Conservation (phyloP, 176 grass and related monocot species). For the Avena insularis region DNA sequence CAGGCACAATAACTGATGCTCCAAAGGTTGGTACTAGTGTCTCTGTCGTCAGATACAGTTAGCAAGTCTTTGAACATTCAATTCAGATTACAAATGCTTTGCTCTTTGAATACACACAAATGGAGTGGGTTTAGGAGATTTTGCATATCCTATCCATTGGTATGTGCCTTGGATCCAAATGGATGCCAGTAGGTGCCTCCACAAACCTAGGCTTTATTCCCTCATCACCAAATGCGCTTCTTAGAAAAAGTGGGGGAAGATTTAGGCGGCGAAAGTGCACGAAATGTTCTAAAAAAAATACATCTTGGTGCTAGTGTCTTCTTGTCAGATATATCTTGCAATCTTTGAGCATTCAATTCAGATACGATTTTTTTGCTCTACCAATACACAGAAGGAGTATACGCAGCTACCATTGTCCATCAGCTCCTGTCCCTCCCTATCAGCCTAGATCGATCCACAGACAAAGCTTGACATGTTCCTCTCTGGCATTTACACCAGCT, state of each 20-base stretch:
- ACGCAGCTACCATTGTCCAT: constrained; percentile 21
- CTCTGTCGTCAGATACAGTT: background rate
- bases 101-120: constrained; percentile 8
- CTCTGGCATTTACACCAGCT: background rate
- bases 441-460: constrained; percentile 5
- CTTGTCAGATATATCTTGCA: constrained; percentile 13
- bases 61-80: background rate
- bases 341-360: constrained; percentile 20
- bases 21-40: background rate
- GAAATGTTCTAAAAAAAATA: too few species aligned
- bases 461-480: constrained; percentile 2
- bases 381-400: constrained; percentile 16
- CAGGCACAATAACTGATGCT: background rate
- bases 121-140: background rate
- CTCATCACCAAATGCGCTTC: constrained; percentile 32
- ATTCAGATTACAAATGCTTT: constrained; percentile 31
- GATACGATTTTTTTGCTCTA: constrained; percentile 21
- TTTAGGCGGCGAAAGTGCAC: background rate
- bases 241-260: background rate
- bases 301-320: background rate
- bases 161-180: constrained; percentile 47
- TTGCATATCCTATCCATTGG: background rate
- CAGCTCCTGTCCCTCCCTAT: constrained; percentile 5
- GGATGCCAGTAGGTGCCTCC: constrained; percentile 42
- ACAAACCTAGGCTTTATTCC: constrained; percentile 45